Evolutionary conservation across 2,329 filamentous ascomycete genomes (phyloP), one percentile per base, ranked within the genome.

Genomic region (Corynespora cassiicola): DNA sequence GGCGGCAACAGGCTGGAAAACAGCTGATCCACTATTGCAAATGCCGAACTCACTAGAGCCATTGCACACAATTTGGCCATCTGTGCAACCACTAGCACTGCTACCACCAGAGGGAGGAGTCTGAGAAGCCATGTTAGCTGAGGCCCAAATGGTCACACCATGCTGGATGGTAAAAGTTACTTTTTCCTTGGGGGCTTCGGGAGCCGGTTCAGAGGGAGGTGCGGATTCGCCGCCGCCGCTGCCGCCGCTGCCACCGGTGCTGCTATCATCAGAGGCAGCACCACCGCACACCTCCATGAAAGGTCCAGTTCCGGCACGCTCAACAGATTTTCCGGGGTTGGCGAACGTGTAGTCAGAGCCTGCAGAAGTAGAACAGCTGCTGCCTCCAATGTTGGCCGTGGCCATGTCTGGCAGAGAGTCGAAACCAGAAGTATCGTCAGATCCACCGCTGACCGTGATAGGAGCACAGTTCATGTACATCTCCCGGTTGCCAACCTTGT

Each of bases 391-490:
- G 69, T 94, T 94, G 45, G 87, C 85, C 1, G 84, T 73, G 31
- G 89, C 84, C 81, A 94, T 85, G 38, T 85, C 75, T 0, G 89
- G 89, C 22, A 95, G 84, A 0, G 72, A 68, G 28, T 80, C 63
- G 44, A 85, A 79, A 48, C 77, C 80, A 2, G 73, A 63, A 36
- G 81, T 59, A 23, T 81, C 78, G 24, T 66, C 60, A 2, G 70
- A 63, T 17, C 74, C 72, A 2, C 70, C 74, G 3, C 80, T 80
- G 16, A 96, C 75, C 0, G 75, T 80, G 36, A 95, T 69, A 0
- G 87, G 81, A 0, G 86, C 88, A 56, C 94, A 97, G 77, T 96
- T 94, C 90, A 95, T 95, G 78, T 97, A 97, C 79, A 96, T 88
- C 37, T 97, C 92, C 1, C 90, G 83, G 72, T 95, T 92, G 4